A percentile compares a stretch with the other conserved stretches of the same genome.
These are phyloP conservation scores for Fistulifera solaris DNA, from an alignment of 108 stramenopile species.

Conservation along the genomic window DNA sequence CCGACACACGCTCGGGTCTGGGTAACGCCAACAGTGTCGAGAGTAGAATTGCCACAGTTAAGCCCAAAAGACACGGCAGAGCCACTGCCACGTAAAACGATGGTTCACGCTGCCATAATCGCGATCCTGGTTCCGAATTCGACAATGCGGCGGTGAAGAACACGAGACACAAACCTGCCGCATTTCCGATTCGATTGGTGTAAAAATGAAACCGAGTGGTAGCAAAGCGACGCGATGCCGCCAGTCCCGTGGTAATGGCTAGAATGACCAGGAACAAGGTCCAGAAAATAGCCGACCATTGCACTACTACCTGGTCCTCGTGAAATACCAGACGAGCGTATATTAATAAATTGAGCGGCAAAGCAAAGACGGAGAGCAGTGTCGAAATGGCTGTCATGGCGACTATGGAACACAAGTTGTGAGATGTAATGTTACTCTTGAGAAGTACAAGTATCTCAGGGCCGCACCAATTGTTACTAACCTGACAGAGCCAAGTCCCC, in stretches of 20 bases:
- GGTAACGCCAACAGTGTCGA: slow-evolving; percentile 44
- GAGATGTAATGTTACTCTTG: too few relatives aligned
- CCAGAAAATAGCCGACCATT: slow-evolving; percentile 69
- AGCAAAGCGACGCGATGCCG: slow-evolving; percentile 12
- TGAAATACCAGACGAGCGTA: slow-evolving; percentile 64
- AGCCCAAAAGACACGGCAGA: slow-evolving; percentile 52
- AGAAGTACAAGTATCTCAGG: too few relatives aligned
- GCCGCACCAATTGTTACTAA: too few relatives aligned
- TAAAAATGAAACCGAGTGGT: slow-evolving; percentile 32
- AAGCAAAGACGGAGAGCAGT: slow-evolving; percentile 57
- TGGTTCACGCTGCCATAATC: slow-evolving; percentile 59
- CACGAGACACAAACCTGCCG: slow-evolving; percentile 64
- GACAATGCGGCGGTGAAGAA: slow-evolving; percentile 48
- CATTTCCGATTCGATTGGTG: slow-evolving; percentile 66
- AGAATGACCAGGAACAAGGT: slow-evolving; percentile 63
- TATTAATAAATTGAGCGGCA: slow-evolving; percentile 77
- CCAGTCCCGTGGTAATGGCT: slow-evolving; percentile 59
- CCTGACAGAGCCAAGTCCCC: slow-evolving; percentile 65
- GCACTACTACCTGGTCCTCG: slow-evolving; percentile 52
- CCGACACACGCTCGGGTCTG: slow-evolving; percentile 81
- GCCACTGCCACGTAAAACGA: slow-evolving; percentile 70
- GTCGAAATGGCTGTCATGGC: slow-evolving; percentile 91
- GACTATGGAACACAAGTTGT: slow-evolving; percentile 13
- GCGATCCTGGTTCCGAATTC: slow-evolving; percentile 19
- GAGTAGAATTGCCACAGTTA: slow-evolving; percentile 49